A percentile compares a stretch with the other conserved stretches of the same genome.
Evolutionary conservation across 768 basidiomycete genomes (phyloP).

Genomic region (Suillus ampliporus): DNA sequence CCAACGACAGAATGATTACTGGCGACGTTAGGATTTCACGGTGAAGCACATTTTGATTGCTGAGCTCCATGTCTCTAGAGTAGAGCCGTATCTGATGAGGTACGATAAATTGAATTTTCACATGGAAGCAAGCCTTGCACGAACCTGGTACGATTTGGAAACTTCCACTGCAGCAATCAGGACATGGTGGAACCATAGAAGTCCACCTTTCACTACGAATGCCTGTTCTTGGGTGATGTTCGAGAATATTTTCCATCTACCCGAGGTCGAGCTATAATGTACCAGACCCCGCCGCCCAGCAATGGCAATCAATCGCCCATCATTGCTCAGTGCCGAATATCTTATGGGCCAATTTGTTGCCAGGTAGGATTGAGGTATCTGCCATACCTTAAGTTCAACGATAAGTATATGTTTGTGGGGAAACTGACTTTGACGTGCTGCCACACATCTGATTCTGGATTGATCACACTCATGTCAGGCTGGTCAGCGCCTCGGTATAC

Average conservation of each 20-base stretch:
- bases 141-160: slow-evolving; percentile 76
- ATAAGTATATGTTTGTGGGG: neutral
- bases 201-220: slow-evolving; percentile 86
- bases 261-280: slow-evolving; percentile 93
- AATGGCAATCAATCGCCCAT: slow-evolving; percentile 90
- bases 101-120: slow-evolving; percentile 10
- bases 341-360: slow-evolving; percentile 93
- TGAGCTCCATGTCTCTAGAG: slow-evolving; percentile 89
- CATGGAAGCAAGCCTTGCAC: slow-evolving; percentile 22
- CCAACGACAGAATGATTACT: slow-evolving; percentile 85
- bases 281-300: slow-evolving; percentile 90
- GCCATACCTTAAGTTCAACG: slow-evolving; percentile 15
- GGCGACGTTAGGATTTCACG: slow-evolving; percentile 77
- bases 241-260: slow-evolving; percentile 92
- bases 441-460: slow-evolving; percentile 98
- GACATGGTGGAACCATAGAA: slow-evolving; percentile 97
- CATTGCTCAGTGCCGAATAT: slow-evolving; percentile 88
- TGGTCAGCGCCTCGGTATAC: slow-evolving; percentile 97
- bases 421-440: slow-evolving; percentile 84
- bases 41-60: slow-evolving; percentile 82
- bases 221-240: slow-evolving; percentile 84
- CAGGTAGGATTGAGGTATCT: slow-evolving; percentile 92
- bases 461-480: slow-evolving; percentile 97
- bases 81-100: slow-evolving; percentile 82
- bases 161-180: slow-evolving; percentile 90